Conservation (phyloP, 192 early-diverging fungal genomes). For the Entrophospora sp. region DNA sequence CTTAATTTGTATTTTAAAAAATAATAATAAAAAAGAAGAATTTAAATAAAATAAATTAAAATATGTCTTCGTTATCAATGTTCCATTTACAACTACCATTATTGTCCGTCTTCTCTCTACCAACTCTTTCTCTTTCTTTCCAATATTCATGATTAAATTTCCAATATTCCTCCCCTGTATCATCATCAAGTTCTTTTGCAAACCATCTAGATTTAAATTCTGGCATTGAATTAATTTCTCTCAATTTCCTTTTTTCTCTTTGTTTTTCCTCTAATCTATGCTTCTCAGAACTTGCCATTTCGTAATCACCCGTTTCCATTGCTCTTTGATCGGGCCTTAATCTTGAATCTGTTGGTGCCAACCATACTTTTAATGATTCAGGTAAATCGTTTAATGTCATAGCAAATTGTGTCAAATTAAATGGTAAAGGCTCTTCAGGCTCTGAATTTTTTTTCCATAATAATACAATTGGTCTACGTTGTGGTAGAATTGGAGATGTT, state of each 20-base stretch:
- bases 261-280: constrained; percentile 70
- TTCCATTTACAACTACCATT: constrained; percentile 34
- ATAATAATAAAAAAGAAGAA: too few species aligned
- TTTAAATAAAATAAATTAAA: constrained; percentile 23
- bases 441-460: constrained; percentile 56
- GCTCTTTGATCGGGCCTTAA: constrained; percentile 78
- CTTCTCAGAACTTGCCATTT: constrained; percentile 65
- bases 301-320: constrained; percentile 77
- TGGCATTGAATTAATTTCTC: constrained; percentile 46
- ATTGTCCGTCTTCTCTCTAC: constrained; percentile 21
- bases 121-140: constrained; percentile 47
- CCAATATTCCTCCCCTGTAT: constrained; percentile 63
- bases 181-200: constrained; percentile 46
- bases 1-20: too few species aligned
- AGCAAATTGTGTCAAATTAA: constrained; percentile 71
- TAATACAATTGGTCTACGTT: constrained; percentile 38
- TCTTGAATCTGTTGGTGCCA: constrained; percentile 77
- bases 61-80: constrained; percentile 37
- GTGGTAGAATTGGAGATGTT: constrained; percentile 23
- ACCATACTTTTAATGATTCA: constrained; percentile 38
- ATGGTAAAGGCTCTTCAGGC: constrained; percentile 44
- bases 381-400: constrained; percentile 69
- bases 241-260: constrained; percentile 45
- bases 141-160: constrained; percentile 65
- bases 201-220: constrained; percentile 76